Evolutionary conservation across 441 rosid genomes (phyloP), one percentile per base, ranked within the genome.

Genomic region (Mallotus repandus): DNA sequence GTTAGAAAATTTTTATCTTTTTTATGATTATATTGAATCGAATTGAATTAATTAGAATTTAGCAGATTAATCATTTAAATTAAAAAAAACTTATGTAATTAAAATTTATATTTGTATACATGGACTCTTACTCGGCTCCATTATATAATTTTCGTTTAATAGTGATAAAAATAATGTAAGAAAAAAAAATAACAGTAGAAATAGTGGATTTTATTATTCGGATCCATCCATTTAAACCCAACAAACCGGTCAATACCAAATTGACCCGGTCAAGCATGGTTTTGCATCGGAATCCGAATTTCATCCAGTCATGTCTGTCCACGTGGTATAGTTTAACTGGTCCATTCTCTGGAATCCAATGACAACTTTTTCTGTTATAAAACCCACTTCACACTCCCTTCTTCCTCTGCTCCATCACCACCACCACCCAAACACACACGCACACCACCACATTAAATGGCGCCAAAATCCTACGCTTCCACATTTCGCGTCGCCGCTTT

Each of bases 261-360:
- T 22, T 6, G 56, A 67, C 41, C 64, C 59, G 74, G 83, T 78
- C 81, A 75, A 78, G 68, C 63, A 80, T 86, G 32, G 2, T 29
- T 29, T 29, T 29, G 32, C 32, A 29, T 29, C 60, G 93, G 80
- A 70, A 76, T 69, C 76, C 81, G 67, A 48, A 66, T 19, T 60
- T 0, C 18, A 18, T 55, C 85, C 85, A 86, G 72, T 84, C 0
- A 72, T 32, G 18, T 48, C 11, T 0, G 0, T 63, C 84, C 87
- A 85, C 95, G 89, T 89, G 95, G 86, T 32, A 4, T 0, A 0
- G 3, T 22, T 2, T 63, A 32, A 82, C 78, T 74, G 76, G 88
- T 1, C 4, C 0, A 55, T 43, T 9, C 41, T 78, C 93, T 86
- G 88, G 95, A 87, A 88, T 89, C 95, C 95, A 83, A 89, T 85